Conservation (phyloP, 192 early-diverging fungal genomes). For the Tieghemiomyces parasiticus region DNA sequence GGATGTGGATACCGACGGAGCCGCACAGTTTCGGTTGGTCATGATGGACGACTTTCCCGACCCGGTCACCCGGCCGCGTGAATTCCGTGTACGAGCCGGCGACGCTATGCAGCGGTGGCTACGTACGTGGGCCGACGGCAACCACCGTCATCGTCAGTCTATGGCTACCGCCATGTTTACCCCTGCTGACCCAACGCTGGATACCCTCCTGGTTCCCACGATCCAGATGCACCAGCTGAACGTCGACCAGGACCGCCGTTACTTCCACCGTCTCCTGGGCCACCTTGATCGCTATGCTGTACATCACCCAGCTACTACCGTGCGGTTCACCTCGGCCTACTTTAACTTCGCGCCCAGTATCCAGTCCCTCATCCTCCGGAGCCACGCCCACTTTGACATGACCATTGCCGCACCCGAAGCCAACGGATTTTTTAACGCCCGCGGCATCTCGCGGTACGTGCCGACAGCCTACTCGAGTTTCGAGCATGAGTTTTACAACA, state of each 20-base stretch:
- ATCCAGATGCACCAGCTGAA: slow-evolving; percentile 77
- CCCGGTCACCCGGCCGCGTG: neutral
- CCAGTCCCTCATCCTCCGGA: slow-evolving; percentile 41
- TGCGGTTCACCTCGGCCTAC: slow-evolving; percentile 71
- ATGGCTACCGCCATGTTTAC: neutral
- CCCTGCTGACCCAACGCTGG: slow-evolving; percentile 17
- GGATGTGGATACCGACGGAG: no score
- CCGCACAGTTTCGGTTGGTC: neutral
- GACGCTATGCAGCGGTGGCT: neutral
- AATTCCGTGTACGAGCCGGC: neutral
- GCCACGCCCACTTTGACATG: slow-evolving; percentile 46
- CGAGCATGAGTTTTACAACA: slow-evolving; percentile 41
- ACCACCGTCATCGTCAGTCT: neutral
- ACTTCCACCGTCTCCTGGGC: slow-evolving; percentile 48
- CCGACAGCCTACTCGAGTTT: slow-evolving; percentile 86
- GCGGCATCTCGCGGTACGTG: slow-evolving; percentile 72
- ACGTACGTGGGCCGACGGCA: neutral
- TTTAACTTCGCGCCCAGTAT: slow-evolving; percentile 75
- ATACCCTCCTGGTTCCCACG: slow-evolving; percentile 62
- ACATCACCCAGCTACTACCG: slow-evolving; percentile 13
- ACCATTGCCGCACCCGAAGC: slow-evolving; percentile 81
- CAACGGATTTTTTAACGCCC: slow-evolving; percentile 82
- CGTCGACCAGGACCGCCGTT: slow-evolving; percentile 61
- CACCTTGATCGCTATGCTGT: slow-evolving; percentile 21
- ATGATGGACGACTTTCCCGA: neutral